These are phyloP conservation scores for Acacia confusa DNA, from an alignment of 306 rosid species.

Conservation along the genomic window DNA sequence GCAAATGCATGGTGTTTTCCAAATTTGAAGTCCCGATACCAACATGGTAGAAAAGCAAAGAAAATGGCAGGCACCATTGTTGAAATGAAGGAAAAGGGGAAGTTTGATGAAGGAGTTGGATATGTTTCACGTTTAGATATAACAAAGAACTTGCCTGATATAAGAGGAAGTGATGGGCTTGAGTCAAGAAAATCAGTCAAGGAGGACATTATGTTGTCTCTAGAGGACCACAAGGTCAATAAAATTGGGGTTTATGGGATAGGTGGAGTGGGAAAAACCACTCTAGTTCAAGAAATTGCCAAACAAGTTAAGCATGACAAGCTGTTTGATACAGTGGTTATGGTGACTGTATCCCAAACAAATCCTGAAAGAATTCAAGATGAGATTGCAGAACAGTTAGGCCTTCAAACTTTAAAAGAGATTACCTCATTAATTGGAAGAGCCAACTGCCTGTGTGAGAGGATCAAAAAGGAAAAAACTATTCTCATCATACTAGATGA, in stretches of 20 bases:
- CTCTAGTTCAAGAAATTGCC: background rate
- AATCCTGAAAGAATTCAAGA: background rate
- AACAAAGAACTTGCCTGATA: background rate
- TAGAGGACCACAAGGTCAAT: background rate
- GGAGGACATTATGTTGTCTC: background rate
- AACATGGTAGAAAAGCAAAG: slow-evolving; percentile 17
- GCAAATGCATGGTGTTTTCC: background rate
- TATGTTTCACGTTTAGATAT: background rate
- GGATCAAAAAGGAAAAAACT: background rate
- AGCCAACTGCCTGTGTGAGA: background rate
- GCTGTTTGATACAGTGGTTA: background rate
- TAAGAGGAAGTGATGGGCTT: background rate
- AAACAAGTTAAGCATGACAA: background rate
- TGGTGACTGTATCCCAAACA: background rate
- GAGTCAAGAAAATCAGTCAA: background rate
- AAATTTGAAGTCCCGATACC: background rate
- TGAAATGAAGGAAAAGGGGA: background rate
- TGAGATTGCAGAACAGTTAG: background rate
- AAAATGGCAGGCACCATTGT: background rate
- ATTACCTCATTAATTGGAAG: background rate
- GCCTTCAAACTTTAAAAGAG: background rate
- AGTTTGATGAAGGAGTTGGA: background rate
- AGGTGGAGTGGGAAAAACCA: slow-evolving; percentile 14
- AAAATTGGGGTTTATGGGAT: background rate
- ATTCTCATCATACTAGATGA: background rate